Evolutionary conservation across 2,329 filamentous ascomycete genomes (phyloP).

Genomic region (Exophiala lecanii-corni): DNA sequence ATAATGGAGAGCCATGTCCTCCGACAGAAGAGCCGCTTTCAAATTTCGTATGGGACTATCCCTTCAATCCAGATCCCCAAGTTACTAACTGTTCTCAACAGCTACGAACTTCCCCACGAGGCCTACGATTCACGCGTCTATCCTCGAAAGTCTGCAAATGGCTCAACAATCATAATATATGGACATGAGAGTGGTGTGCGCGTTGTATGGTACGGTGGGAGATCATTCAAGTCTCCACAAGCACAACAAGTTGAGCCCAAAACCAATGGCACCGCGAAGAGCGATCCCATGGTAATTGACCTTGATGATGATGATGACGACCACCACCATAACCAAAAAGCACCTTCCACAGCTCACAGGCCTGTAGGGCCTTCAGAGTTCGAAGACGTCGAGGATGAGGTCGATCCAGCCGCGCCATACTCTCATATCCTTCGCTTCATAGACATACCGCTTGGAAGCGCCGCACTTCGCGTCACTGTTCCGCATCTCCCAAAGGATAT

Average conservation of each 20-base stretch:
- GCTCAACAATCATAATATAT: conserved; percentile 58
- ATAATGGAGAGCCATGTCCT: conserved; percentile 37
- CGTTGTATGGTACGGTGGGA: conserved; percentile 58
- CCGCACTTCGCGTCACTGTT: conserved; percentile 50
- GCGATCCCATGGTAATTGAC: conserved; percentile 52
- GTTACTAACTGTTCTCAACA: conserved; percentile 29
- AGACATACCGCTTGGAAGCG: conserved; percentile 51
- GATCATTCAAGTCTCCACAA: conserved; percentile 38
- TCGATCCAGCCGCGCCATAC: conserved; percentile 54
- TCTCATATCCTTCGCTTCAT: conserved; percentile 51
- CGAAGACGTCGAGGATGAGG: conserved; percentile 53
- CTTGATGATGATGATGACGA: conserved; percentile 54
- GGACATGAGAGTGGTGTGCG: conserved; percentile 55
- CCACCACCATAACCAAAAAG: conserved; percentile 44
- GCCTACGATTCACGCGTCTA: conserved; percentile 54
- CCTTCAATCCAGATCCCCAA: background rate
- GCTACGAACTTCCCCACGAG: conserved; percentile 58
- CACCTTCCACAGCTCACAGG: conserved; percentile 16
- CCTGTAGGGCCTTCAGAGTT: conserved; percentile 38
- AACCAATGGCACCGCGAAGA: conserved; percentile 37
- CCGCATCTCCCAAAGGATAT: conserved; percentile 38
- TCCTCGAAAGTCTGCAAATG: conserved; percentile 55
- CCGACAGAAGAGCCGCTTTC: conserved; percentile 36
- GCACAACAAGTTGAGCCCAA: conserved; percentile 29
- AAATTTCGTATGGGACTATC: conserved; percentile 36